These are phyloP conservation scores for Isatis lusitanica DNA, from an alignment of 441 rosid genomes.

Conservation along the genomic window DNA sequence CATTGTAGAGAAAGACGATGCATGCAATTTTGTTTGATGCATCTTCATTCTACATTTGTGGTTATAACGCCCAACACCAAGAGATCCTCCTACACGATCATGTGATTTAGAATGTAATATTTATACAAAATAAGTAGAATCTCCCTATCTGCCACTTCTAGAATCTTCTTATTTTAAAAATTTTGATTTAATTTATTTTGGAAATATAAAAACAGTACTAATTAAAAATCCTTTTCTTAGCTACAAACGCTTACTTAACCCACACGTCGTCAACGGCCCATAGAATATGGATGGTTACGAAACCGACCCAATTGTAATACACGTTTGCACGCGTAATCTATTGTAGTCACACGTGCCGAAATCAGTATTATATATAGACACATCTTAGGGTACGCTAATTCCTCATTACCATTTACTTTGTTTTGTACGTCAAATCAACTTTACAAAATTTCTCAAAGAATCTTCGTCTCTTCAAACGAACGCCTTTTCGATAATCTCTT, in stretches of 20 bases:
- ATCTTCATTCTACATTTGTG: too few species aligned
- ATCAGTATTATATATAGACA: background rate
- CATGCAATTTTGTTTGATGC: too few species aligned
- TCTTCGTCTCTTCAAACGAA: background rate
- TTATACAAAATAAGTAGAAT: too few species aligned
- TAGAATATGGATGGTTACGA: conserved; percentile 21
- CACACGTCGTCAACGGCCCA: conserved; percentile 31
- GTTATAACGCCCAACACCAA: too few species aligned
- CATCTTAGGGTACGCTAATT: conserved; percentile 18
- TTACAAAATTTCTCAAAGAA: background rate
- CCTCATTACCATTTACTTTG: conserved; percentile 16
- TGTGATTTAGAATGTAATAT: too few species aligned
- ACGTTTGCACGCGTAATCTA: conserved; percentile 14
- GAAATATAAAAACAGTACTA: background rate
- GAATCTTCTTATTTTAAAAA: background rate
- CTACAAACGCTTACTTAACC: conserved; percentile 28
- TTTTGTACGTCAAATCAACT: conserved; percentile 24
- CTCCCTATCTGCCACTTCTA: background rate
- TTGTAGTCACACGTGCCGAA: conserved; percentile 19
- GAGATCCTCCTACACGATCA: too few species aligned
- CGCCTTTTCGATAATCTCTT: background rate
- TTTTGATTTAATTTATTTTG: background rate
- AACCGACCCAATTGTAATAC: conserved; percentile 14
- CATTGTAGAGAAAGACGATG: too few species aligned
- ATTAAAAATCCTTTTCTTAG: conserved; percentile 31